Evolutionary conservation across 1,284 basidiomycete genomes (phyloP).

Genomic region (Melampsora larici-populina): DNA sequence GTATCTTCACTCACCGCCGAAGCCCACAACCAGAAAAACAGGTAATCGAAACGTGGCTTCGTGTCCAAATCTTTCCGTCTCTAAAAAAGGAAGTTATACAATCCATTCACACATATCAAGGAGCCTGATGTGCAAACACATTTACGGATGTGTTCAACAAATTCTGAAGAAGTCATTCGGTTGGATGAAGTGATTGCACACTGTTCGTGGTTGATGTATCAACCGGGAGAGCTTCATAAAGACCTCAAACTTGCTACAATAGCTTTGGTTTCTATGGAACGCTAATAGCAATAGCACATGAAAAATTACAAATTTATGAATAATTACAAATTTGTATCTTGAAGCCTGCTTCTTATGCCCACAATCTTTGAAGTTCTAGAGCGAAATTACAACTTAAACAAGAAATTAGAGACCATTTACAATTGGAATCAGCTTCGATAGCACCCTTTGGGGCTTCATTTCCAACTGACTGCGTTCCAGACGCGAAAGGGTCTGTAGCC

Average conservation of each 20-base stretch:
- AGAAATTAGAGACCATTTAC: too few species aligned
- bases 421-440: too few species aligned
- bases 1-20: conserved; percentile 8
- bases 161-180: neutral
- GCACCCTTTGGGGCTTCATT: too few species aligned
- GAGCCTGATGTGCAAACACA: conserved; percentile 1
- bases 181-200: conserved; percentile 5
- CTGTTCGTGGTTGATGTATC: conserved; percentile 17
- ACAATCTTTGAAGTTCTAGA: too few species aligned
- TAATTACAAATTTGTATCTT: too few species aligned
- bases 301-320: too few species aligned
- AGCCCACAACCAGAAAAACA: neutral
- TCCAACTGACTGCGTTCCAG: too few species aligned
- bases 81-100: too few species aligned
- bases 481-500: too few species aligned
- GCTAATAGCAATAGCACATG: too few species aligned
- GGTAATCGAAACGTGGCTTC: neutral
- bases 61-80: neutral
- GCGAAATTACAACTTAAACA: too few species aligned
- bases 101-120: neutral
- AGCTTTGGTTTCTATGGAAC: neutral
- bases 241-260: neutral
- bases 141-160: neutral
- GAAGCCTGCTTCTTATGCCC: too few species aligned
- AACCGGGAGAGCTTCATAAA: neutral